Conservation (phyloP, 495 filamentous ascomycete genomes). For the Aspergillus asperescens region DNA sequence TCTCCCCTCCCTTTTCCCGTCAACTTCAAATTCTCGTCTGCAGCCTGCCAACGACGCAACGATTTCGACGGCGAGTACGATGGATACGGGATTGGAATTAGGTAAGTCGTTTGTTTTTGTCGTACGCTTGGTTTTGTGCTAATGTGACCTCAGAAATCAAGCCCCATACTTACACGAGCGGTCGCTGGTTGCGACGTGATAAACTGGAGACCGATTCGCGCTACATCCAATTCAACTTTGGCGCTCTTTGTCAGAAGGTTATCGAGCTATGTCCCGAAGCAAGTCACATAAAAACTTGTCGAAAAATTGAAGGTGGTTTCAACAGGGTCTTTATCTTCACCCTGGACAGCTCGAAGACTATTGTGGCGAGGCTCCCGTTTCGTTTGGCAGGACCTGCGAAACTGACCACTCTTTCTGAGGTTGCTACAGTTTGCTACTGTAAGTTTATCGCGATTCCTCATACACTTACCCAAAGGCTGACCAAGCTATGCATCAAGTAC, state of each 20-base stretch:
- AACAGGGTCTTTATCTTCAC: conserved; percentile 43
- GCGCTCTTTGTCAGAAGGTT: conserved; percentile 30
- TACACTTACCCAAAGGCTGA: not conserved
- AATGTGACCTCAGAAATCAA: conserved; percentile 21
- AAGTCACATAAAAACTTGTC: conserved; percentile 17
- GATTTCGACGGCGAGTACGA: not conserved
- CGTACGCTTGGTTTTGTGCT: not conserved
- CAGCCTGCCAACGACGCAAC: not conserved
- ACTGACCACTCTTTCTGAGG: conserved; percentile 36
- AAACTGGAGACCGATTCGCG: conserved; percentile 26
- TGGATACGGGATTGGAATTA: not conserved
- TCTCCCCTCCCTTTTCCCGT: not conserved
- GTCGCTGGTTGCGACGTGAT: conserved; percentile 39
- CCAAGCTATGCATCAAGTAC: conserved; percentile 23
- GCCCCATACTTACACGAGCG: conserved; percentile 36
- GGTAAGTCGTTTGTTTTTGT: not conserved
- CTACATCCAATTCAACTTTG: conserved; percentile 36
- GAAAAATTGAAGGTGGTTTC: conserved; percentile 41
- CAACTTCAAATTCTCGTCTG: not conserved
- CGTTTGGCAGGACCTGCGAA: conserved; percentile 28
- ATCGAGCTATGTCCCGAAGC: conserved; percentile 29
- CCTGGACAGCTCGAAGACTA: conserved; percentile 26
- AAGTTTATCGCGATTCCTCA: conserved; percentile 12
- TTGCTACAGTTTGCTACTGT: conserved; percentile 39
- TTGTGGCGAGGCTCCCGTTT: conserved; percentile 39